Evolutionary conservation across 371 early-diverging fungal genomes (phyloP), one percentile per base, ranked within the genome.

Genomic region (Synchytrium microbalum): DNA sequence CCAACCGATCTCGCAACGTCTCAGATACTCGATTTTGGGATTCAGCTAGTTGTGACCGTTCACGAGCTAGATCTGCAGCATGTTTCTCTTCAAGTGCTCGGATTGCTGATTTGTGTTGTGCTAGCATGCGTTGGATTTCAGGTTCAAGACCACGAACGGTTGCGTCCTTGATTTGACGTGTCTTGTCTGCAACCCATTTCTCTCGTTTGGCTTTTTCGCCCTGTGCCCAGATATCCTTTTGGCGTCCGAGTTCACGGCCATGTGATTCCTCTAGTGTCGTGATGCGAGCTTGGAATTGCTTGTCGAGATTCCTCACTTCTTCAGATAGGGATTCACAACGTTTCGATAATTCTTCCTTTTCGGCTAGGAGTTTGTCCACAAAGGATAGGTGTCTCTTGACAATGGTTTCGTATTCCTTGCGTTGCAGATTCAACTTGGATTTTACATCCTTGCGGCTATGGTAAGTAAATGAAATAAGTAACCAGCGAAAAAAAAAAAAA

Each of bases 41-140:
- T 77, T 97, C 74, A 85, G 88, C 75, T 89, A 97, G 74, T 84
- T 88, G 64, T 88, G 89, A 67, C 79, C 94, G 59, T 89, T 79
- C 79, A 16, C 65, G 63, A 3, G 32, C 58, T 23, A 72, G 29
- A 1, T 73, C 69, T 58, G 72, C 77, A 23, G 68, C 59, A 58
- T 31, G 62, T 54, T 68, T 68, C 59, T 79, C 78, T 60, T 80
- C 79, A 31, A 64, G 23, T 51, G 72, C 72, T 2, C 71, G 60
- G 3, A 77, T 54, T 32, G 78, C 74, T 23, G 65, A 32, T 51
- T 80, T 81, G 54, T 81, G 78, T 67, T 72, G 73, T 2, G 80
- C 67, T 32, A 82, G 64, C 73, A 82, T 75, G 19, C 76, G 59
- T 56, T 82, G 82, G 25, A 82, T 80, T 61, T 82, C 81, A 1